These are phyloP conservation scores for Alternaria gaisen DNA, from an alignment of 2,329 filamentous ascomycete genomes.

Conservation along the genomic window DNA sequence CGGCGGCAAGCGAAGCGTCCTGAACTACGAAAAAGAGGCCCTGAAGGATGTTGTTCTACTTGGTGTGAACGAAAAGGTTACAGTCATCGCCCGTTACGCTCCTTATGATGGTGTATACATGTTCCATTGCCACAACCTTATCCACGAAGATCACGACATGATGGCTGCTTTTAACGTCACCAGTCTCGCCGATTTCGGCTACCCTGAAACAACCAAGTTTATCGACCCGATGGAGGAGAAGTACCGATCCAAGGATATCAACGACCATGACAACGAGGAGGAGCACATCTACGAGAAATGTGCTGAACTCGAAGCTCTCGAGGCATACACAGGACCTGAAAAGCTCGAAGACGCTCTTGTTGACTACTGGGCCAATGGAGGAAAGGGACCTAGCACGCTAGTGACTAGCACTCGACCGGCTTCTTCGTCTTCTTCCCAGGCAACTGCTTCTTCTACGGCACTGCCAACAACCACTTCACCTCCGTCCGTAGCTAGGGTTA, in stretches of 20 bases:
- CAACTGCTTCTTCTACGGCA: not conserved
- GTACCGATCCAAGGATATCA: conserved; percentile 37
- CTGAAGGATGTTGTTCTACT: conserved; percentile 68
- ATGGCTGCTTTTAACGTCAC: conserved; percentile 57
- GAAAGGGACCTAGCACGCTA: conserved; percentile 27
- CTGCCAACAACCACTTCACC: not conserved
- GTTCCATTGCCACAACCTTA: conserved; percentile 59
- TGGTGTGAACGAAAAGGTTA: conserved; percentile 56
- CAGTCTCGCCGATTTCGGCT: conserved; percentile 43
- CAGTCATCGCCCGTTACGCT: conserved; percentile 43
- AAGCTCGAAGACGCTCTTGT: conserved; percentile 40
- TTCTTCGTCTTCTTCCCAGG: not conserved
- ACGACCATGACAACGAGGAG: conserved; percentile 30
- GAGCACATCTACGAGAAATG: conserved; percentile 35
- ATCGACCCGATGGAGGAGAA: conserved; percentile 45
- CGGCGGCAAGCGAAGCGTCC: conserved; percentile 54
- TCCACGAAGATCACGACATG: conserved; percentile 59
- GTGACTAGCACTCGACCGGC: conserved; percentile 16
- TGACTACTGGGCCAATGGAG: conserved; percentile 37
- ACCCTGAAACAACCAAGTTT: conserved; percentile 46
- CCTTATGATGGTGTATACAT: conserved; percentile 61
- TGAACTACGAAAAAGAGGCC: conserved; percentile 63
- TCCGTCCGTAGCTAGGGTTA: not conserved
- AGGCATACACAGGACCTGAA: conserved; percentile 40
- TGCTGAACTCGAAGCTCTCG: conserved; percentile 35